These are phyloP conservation scores for Suillus bovinus DNA, from an alignment of 768 basidiomycete species.

Conservation along the genomic window DNA sequence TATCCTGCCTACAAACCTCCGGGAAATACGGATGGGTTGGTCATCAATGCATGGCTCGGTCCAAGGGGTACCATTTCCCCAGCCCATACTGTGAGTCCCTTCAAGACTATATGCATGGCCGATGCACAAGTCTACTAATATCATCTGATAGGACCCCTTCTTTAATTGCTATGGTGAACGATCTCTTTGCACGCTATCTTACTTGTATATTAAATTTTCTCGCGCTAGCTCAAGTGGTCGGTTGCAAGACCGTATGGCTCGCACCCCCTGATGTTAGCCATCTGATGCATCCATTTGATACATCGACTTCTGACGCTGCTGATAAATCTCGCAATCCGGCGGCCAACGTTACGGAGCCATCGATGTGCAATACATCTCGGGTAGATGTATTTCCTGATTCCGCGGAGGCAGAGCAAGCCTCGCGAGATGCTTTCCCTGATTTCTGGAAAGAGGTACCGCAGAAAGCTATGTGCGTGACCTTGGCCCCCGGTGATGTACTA, in stretches of 20 bases:
- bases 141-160: slow-evolving; percentile 75
- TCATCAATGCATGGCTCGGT: slow-evolving; percentile 83
- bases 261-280: slow-evolving; percentile 63
- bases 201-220: slow-evolving; percentile 10
- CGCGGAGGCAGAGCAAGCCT: slow-evolving; percentile 21
- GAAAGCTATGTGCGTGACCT: slow-evolving; percentile 56
- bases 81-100: slow-evolving; percentile 75
- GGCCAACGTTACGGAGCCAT: slow-evolving; percentile 41
- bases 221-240: slow-evolving; percentile 78
- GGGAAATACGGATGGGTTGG: slow-evolving; percentile 58
- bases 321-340: slow-evolving; percentile 37
- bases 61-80: slow-evolving; percentile 80
- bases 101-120: slow-evolving; percentile 13
- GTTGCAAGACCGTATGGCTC: slow-evolving; percentile 89
- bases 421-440: slow-evolving; percentile 38
- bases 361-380: slow-evolving; percentile 78
- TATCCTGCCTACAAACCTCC: slow-evolving; percentile 63
- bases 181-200: slow-evolving; percentile 6
- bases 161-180: slow-evolving; percentile 84
- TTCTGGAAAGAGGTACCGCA: slow-evolving; percentile 63
- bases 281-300: slow-evolving; percentile 60
- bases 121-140: slow-evolving; percentile 11
- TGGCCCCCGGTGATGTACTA: slow-evolving; percentile 83
- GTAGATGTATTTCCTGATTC: slow-evolving; percentile 72
- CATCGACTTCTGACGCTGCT: slow-evolving; percentile 14